Evolutionary conservation across 2,329 filamentous ascomycete species (phyloP).

Genomic region (Trichoderma lentiforme): DNA sequence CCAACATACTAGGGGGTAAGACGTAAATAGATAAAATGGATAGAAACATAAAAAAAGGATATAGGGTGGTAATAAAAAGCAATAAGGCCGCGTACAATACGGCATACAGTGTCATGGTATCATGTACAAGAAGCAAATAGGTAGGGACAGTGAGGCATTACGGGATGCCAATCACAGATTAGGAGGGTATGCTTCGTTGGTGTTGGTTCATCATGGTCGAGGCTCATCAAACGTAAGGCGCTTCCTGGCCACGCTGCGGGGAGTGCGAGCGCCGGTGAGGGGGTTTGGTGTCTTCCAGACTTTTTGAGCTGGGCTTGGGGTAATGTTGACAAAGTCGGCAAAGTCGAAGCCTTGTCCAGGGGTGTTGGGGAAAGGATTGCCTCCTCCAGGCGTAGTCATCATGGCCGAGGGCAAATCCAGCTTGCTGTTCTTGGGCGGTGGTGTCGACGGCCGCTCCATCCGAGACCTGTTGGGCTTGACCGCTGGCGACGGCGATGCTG

Average conservation of each 20-base stretch:
- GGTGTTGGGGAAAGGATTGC: slow-evolving; percentile 68
- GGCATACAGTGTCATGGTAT: slow-evolving; percentile 36
- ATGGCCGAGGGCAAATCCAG: slow-evolving; percentile 74
- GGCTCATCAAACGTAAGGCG: slow-evolving; percentile 79
- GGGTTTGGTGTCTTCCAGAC: slow-evolving; percentile 78
- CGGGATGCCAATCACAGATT: not conserved
- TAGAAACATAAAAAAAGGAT: not conserved
- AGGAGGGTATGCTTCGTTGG: slow-evolving; percentile 2
- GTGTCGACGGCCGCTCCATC: slow-evolving; percentile 72
- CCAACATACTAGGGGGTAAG: not conserved
- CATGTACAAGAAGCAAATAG: slow-evolving; percentile 32
- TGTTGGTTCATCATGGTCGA: slow-evolving; percentile 20
- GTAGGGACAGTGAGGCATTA: slow-evolving; percentile 12
- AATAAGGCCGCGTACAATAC: slow-evolving; percentile 18
- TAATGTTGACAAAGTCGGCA: slow-evolving; percentile 95
- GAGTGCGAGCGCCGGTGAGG: slow-evolving; percentile 49
- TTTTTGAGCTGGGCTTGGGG: slow-evolving; percentile 88
- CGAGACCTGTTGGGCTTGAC: slow-evolving; percentile 47
- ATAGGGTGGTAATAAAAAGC: slow-evolving; percentile 11
- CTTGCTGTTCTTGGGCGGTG: slow-evolving; percentile 65
- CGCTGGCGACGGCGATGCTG: slow-evolving; percentile 85
- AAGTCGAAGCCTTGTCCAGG: slow-evolving; percentile 87
- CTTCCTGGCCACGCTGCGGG: slow-evolving; percentile 66
- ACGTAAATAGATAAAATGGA: not conserved
- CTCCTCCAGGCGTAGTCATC: slow-evolving; percentile 80